Base-by-base conservation (phyloP, 345 rosid species). In the Ceriops zippeliana region DNA sequence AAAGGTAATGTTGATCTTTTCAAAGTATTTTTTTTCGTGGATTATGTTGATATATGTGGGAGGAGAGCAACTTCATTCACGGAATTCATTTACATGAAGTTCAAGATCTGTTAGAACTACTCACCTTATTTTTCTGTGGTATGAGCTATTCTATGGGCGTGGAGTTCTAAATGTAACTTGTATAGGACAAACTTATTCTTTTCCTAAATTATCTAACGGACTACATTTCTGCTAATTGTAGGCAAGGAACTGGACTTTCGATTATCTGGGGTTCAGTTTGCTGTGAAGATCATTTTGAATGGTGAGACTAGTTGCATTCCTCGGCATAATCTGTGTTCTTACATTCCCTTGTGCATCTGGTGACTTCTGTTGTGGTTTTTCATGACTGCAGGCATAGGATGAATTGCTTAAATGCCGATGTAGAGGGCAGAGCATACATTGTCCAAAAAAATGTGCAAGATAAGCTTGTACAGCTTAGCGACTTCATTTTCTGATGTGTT, bases 231-330 rank as follows among this genome's bases (percentile, higher is more conserved):
- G 58, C 35, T 32, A 24, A 65, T 30, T 65, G 66, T 81, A 86
- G 89, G 89, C 83, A 85, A 79, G 78, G 71, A 67, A 65, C 87
- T 62, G 91, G 88, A 52, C 73, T 85, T 64, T 76, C 86, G 9
- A 75, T 89, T 32, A 79, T 89, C 35, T 60, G 76, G 75, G 89
- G 89, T 70, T 84, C 96, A 34, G 75, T 89, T 70, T 85, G 90
- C 76, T 87, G 96, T 42, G 90, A 87, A 54, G 91, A 87, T 77
- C 96, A 89, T 76, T 86, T 86, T 81, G 80, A 77, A 63, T 87
- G 91, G 96, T 86, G 60, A 59, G 75, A 35, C 5, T 53, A 24
- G 34, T 46, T 24, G 11, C 52, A 46, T 67, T 49, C 31, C 8
- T 38, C 15, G 56, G 56, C 46, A 37, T 47, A 35, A 27, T 30